phyloP scores from a whole-genome alignment of 805 yeast species.

The Kregervanrija delftensis region DNA sequence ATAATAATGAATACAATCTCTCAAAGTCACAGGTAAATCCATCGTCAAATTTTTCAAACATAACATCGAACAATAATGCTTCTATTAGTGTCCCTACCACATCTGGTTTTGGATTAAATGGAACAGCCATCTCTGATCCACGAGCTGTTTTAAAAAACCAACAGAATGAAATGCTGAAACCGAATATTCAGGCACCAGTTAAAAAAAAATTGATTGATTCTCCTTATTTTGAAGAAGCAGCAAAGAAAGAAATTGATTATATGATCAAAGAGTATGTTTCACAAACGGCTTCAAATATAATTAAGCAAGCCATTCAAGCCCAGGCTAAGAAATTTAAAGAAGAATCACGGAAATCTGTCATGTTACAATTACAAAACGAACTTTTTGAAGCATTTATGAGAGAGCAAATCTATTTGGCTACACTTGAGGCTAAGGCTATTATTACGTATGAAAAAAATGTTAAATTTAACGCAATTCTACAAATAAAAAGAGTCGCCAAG shows the following conservation, averaged over 20 bases:
- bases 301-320: neutral
- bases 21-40: no score
- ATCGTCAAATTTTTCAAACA: no score
- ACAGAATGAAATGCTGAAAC: no score
- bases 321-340: slow-evolving; percentile 24
- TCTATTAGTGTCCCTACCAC: no score
- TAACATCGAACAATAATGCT: no score
- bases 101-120: no score
- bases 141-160: no score
- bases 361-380: slow-evolving; percentile 35
- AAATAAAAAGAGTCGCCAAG: slow-evolving; percentile 26
- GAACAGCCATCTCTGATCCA: no score
- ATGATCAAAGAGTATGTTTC: slow-evolving; percentile 21
- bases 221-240: slow-evolving; percentile 26
- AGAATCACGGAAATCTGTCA: slow-evolving; percentile 10
- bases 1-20: no score
- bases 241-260: slow-evolving; percentile 16
- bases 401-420: slow-evolving; percentile 42
- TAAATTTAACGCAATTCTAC: slow-evolving; percentile 25
- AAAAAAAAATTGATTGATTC: slow-evolving; percentile 21
- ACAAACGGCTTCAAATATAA: slow-evolving; percentile 17
- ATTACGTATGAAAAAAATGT: slow-evolving; percentile 26
- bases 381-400: slow-evolving; percentile 54
- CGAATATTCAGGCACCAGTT: slow-evolving; percentile 2
- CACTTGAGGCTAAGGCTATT: slow-evolving; percentile 42